Percentiles rank a stretch among this genome's conserved stretches.
Conservation (phyloP, 352 stramenopile species). For the Globisporangium viniferum region DNA sequence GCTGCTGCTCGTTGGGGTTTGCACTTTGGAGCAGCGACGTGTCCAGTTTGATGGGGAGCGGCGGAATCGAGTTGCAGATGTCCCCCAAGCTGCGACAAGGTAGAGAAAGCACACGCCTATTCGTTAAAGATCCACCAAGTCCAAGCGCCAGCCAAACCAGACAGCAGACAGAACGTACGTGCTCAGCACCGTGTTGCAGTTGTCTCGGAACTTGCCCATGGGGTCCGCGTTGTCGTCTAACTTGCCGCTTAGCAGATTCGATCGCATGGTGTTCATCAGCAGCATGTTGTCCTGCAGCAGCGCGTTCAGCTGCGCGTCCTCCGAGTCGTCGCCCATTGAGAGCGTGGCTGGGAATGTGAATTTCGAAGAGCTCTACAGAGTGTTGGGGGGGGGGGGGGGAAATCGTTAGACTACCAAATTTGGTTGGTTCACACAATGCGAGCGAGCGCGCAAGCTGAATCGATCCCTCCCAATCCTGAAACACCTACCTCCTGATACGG, state of each 20-base stretch:
- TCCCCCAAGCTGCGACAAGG: constrained; percentile 33
- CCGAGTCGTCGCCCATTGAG: constrained; percentile 17
- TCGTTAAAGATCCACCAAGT: neutral
- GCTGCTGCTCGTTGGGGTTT: constrained; percentile 7
- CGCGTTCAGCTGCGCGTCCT: constrained; percentile 47
- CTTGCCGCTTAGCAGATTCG: constrained; percentile 63
- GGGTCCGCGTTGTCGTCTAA: constrained; percentile 43
- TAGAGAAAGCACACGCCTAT: neutral
- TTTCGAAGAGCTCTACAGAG: neutral
- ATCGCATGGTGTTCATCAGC: constrained; percentile 60
- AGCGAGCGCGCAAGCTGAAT: no score
- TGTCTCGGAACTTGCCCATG: constrained; percentile 69
- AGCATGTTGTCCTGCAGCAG: constrained; percentile 70
- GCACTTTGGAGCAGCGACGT: constrained; percentile 51
- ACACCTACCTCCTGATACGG: constrained; percentile 31
- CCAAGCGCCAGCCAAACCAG: neutral
- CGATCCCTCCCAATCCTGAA: neutral
- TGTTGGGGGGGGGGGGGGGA: neutral
- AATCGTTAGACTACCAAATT: neutral
- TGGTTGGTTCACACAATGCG: neutral
- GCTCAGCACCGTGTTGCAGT: constrained; percentile 53
- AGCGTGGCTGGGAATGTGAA: constrained; percentile 2
- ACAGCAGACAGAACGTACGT: constrained; percentile 39
- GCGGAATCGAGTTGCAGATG: constrained; percentile 63
- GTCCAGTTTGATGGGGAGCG: constrained; percentile 63